A percentile compares a stretch with the other conserved stretches of the same genome.
Evolutionary conservation across 257 asterid species (phyloP).

Genomic region (Echites panduratus): DNA sequence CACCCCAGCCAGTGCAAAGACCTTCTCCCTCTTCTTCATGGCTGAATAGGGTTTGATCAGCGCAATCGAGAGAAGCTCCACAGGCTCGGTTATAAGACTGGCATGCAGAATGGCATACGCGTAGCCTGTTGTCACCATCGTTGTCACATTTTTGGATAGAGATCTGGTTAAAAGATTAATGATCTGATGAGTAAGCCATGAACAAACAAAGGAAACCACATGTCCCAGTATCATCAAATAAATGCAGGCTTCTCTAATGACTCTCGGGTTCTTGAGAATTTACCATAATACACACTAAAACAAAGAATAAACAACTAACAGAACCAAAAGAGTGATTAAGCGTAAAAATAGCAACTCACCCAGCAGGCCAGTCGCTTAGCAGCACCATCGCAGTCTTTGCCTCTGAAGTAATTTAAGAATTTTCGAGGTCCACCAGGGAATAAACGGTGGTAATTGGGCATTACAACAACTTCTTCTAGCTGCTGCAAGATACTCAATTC

Average conservation of each 20-base stretch:
- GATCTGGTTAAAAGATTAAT: conserved; percentile 46
- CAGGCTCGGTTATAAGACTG: conserved; percentile 87
- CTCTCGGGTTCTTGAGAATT: not conserved
- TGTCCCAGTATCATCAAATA: not conserved
- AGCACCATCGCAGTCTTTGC: conserved; percentile 91
- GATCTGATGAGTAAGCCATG: conserved; percentile 3
- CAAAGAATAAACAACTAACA: not conserved
- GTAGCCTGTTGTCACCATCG: conserved; percentile 84
- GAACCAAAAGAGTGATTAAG: not conserved
- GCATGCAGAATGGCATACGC: conserved; percentile 98
- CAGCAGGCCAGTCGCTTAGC: conserved; percentile 97
- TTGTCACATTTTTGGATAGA: conserved; percentile 89
- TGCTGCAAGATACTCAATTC: conserved; percentile 86
- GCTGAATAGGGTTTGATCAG: conserved; percentile 92
- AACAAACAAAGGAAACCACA: not conserved
- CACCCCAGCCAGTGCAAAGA: conserved; percentile 98
- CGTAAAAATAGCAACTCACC: conserved; percentile 44
- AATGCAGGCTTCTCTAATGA: not conserved
- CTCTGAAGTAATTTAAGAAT: conserved; percentile 73
- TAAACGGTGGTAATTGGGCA: conserved; percentile 94
- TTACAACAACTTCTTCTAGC: conserved; percentile 94
- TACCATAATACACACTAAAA: not conserved
- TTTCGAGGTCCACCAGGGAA: conserved; percentile 97
- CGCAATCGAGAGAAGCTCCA: conserved; percentile 96
- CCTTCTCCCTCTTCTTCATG: conserved; percentile 84